A percentile compares a stretch with the other conserved stretches of the same genome.
phyloP scores from a whole-genome alignment of 1,284 basidiomycete species.

The Microbotryum saponariae region DNA sequence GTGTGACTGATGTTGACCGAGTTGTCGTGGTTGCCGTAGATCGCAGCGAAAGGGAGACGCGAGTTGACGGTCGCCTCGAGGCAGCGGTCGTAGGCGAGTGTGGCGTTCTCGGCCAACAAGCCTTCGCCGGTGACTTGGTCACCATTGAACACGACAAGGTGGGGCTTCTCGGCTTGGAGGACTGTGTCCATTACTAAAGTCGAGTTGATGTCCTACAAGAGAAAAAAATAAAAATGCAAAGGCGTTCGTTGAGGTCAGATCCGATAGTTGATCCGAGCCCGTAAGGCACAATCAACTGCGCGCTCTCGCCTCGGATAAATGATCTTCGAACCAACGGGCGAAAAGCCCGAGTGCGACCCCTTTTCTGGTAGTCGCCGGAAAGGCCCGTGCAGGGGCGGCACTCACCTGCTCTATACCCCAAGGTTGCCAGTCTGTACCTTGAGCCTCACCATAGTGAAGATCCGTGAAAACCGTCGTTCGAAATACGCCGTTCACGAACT shows the following conservation, averaged over 20 bases:
- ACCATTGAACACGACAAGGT: not conserved
- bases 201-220: not conserved
- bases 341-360: too few species aligned
- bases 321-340: too few species aligned
- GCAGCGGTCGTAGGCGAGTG: not conserved
- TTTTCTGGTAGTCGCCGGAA: not conserved
- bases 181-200: not conserved
- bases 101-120: not conserved
- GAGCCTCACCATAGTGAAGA: not conserved
- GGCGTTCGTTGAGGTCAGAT: too few species aligned
- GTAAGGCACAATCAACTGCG: too few species aligned
- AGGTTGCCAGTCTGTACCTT: not conserved
- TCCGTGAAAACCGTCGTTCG: not conserved
- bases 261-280: too few species aligned
- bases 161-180: not conserved
- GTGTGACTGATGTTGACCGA: conserved; percentile 1
- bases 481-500: too few species aligned
- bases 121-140: conserved; percentile 3
- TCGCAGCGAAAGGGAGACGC: not conserved
- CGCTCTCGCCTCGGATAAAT: too few species aligned
- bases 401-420: not conserved
- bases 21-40: conserved; percentile 11
- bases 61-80: not conserved
- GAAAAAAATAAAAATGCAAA: too few species aligned
- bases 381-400: not conserved